Conservation (phyloP, 23 red algal species). For the Cyanidiococcus yangmingshanensis region DNA sequence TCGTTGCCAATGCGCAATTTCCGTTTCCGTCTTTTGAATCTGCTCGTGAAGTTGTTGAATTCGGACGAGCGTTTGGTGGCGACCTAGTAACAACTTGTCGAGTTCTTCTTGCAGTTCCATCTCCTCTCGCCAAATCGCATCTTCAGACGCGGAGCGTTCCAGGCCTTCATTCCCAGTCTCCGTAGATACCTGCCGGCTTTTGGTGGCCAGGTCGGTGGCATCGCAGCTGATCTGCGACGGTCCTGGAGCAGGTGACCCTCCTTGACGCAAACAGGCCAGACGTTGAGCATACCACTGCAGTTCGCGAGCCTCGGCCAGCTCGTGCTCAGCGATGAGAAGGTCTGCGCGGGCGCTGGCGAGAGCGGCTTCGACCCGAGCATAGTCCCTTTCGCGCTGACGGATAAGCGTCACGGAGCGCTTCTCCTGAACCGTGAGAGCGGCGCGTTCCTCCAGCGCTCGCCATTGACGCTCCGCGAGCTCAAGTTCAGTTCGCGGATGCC, state of each 20-base stretch:
- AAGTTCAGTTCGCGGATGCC: neutral
- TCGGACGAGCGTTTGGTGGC: neutral
- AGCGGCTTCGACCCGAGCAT: neutral
- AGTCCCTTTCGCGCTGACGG: neutral
- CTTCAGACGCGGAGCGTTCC: neutral
- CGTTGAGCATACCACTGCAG: neutral
- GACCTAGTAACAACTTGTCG: neutral
- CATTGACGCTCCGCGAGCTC: neutral
- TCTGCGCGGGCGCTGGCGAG: neutral
- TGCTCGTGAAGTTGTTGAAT: neutral
- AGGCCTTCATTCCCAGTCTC: neutral
- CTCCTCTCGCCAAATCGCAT: neutral
- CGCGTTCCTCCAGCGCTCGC: neutral
- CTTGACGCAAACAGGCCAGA: neutral
- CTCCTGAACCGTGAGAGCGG: neutral
- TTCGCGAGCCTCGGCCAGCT: neutral
- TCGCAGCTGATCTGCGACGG: too few species aligned
- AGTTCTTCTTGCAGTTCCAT: neutral
- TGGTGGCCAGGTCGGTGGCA: neutral
- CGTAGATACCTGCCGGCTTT: neutral
- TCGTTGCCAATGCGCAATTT: neutral
- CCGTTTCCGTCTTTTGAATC: neutral
- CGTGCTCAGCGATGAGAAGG: neutral
- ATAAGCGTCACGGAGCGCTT: neutral
- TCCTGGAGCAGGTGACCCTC: neutral